These are phyloP conservation scores for Glutinoglossum americanum DNA, from an alignment of 495 filamentous ascomycete genomes.

Conservation along the genomic window DNA sequence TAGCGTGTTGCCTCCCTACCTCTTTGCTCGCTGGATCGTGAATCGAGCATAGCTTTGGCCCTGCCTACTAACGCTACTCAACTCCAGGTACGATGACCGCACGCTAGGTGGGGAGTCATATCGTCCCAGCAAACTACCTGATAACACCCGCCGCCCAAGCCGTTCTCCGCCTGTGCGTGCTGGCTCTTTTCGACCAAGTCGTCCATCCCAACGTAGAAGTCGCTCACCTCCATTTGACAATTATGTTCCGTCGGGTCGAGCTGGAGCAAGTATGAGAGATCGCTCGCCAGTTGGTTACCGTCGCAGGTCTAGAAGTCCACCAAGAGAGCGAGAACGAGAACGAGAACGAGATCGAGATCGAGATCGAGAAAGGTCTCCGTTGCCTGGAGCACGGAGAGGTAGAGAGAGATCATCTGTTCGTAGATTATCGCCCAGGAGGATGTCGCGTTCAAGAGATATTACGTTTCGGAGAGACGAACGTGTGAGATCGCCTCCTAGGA, in stretches of 20 bases:
- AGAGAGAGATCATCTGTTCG: constrained; percentile 19
- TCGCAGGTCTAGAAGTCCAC: constrained; percentile 17
- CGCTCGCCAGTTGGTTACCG: constrained; percentile 16
- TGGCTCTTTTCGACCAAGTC: not conserved
- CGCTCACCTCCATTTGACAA: constrained; percentile 12
- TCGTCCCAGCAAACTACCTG: constrained; percentile 7
- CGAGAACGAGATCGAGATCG: too few species aligned
- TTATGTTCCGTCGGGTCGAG: constrained; percentile 14
- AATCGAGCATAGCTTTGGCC: not conserved
- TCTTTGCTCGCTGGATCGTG: not conserved
- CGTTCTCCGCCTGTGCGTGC: constrained; percentile 9
- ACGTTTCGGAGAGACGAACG: constrained; percentile 10
- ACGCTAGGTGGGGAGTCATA: constrained; percentile 15
- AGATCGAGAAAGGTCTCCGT: constrained; percentile 10
- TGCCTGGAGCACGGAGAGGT: constrained; percentile 8
- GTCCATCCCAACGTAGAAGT: constrained; percentile 3
- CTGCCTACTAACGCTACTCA: not conserved
- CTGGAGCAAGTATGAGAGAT: constrained; percentile 12
- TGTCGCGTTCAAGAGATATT: constrained; percentile 3
- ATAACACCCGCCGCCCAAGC: not conserved
- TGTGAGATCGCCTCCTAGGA: constrained; percentile 9
- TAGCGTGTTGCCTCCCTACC: constrained; percentile 4
- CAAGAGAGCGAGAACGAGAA: constrained; percentile 9
- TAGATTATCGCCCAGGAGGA: constrained; percentile 14
- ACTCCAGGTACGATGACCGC: constrained; percentile 5